Percentiles rank a stretch among this genome's conserved stretches.
These are phyloP conservation scores for Coemansia sp. DNA, from an alignment of 192 early-diverging fungal genomes.

Conservation along the genomic window DNA sequence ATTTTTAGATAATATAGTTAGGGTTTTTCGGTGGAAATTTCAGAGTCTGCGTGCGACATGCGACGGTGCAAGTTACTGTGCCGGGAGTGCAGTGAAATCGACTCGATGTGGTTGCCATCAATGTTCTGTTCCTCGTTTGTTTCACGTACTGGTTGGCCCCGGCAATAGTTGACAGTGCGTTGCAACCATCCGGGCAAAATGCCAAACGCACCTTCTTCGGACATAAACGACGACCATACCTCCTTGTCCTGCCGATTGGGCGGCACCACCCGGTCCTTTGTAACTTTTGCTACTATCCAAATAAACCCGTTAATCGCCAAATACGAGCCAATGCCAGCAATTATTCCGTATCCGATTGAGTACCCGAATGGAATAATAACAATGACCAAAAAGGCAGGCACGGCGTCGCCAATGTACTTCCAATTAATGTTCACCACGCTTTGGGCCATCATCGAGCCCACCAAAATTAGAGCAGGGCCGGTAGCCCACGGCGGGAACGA, in stretches of 20 bases:
- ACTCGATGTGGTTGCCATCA: no score
- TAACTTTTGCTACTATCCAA: no score
- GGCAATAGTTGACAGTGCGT: no score
- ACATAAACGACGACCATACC: neutral
- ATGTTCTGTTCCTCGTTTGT: no score
- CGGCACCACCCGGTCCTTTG: no score
- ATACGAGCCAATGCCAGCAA: slow-evolving; percentile 68
- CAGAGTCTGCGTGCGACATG: no score
- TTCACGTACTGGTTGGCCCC: no score
- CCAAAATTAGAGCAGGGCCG: slow-evolving; percentile 75
- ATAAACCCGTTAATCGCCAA: no score
- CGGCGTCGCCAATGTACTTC: slow-evolving; percentile 72
- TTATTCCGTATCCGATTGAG: slow-evolving; percentile 78
- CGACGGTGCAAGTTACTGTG: no score
- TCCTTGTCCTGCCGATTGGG: slow-evolving; percentile 1
- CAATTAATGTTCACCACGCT: slow-evolving; percentile 73
- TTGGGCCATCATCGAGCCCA: slow-evolving; percentile 79
- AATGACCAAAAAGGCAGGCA: slow-evolving; percentile 79
- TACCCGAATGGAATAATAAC: slow-evolving; percentile 79
- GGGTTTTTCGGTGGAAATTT: no score
- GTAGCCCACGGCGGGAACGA: slow-evolving; percentile 85
- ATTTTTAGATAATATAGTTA: slow-evolving; percentile 24
- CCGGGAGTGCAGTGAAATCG: no score
- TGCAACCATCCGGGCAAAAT: no score
- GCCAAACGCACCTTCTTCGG: neutral